Base-by-base conservation (phyloP, 768 basidiomycete species). In the Mycena metata region DNA sequence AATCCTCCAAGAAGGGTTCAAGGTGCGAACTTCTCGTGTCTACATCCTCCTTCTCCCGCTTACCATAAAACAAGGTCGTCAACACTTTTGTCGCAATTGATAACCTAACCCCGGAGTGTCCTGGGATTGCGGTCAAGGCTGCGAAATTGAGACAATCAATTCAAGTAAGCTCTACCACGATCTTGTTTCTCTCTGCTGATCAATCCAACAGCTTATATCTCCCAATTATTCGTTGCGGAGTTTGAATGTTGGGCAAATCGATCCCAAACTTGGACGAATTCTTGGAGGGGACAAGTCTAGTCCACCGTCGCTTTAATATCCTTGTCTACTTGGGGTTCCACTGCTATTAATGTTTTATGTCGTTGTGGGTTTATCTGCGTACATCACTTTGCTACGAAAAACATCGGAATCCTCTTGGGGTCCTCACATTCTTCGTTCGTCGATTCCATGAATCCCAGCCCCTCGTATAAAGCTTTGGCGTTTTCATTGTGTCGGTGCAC, bases 381-480 rank as follows among this genome's bases (percentile, higher is more conserved):
- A 30, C 33, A 41, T 70, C 51, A 66, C 33, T 59, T 50, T 17
- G 23, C 63, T 39, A 68, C 60, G 16, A 68, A 10, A 24, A 64
- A 39, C 70, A 68, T 57, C 19, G 63, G 59, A 42, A 65, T 59
- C 15, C 67, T 59, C 26, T 62, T 54, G 3, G 67, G 59, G n/a
- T 61, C 65, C n/a, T 70, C 50, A 46, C 66, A 62, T n/a, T 58
- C 42, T 21, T 39, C 57, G 5, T 35, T 59, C 23, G 26, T 55
- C 16, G 15, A 17, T 21, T 72, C 69, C 43, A 63, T 21, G 57
- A 76, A 77, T 6, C 75, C 76, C n/a, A 73, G 23, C 16, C 62
- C 66, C 9, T 56, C 65, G 47, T 77, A 77, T 33, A 77, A 35
- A 12, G 64, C 52, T 24, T 47, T 64, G 19, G 77, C 76, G 8